Evolutionary conservation across 352 stramenopile genomes (phyloP).

Genomic region (Phytophthora citricola): DNA sequence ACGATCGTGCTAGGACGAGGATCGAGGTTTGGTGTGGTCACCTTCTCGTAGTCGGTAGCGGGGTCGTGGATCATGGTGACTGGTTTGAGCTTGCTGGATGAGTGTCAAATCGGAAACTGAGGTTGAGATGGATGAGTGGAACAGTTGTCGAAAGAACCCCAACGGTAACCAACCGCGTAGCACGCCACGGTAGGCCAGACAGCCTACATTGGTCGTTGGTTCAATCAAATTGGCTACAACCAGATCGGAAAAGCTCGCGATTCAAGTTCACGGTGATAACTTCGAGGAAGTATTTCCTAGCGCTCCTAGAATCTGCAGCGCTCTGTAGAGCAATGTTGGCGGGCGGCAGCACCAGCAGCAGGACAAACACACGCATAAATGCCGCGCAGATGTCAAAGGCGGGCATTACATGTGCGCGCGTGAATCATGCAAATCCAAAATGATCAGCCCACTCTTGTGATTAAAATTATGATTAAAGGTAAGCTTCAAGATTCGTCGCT

Average conservation of each 20-base stretch:
- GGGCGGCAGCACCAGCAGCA: neutral
- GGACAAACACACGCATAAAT: neutral
- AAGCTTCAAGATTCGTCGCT: neutral
- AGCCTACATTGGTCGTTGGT: neutral
- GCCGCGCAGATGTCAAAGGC: neutral
- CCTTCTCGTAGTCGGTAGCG: conserved; percentile 35
- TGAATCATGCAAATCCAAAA: neutral
- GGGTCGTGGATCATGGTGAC: conserved; percentile 18
- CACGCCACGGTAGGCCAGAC: neutral
- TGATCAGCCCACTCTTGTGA: neutral
- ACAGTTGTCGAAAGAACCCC: conserved; percentile 1
- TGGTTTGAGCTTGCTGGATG: conserved; percentile 11
- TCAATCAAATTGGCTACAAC: neutral
- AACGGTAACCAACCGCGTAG: neutral
- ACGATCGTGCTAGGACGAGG: conserved; percentile 20
- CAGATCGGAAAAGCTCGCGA: neutral
- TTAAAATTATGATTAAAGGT: neutral
- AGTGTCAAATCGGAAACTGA: conserved; percentile 30
- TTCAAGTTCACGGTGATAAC: neutral
- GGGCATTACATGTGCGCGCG: neutral
- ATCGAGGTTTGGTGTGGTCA: conserved; percentile 23
- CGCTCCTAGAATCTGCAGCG: neutral
- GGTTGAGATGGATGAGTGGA: conserved; percentile 18
- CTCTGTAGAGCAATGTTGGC: neutral
- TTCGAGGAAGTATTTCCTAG: conserved; percentile 1